Percentiles rank a stretch among this genome's conserved stretches.
Conservation (phyloP, 495 filamentous ascomycete genomes). For the Xylaria acuta region DNA sequence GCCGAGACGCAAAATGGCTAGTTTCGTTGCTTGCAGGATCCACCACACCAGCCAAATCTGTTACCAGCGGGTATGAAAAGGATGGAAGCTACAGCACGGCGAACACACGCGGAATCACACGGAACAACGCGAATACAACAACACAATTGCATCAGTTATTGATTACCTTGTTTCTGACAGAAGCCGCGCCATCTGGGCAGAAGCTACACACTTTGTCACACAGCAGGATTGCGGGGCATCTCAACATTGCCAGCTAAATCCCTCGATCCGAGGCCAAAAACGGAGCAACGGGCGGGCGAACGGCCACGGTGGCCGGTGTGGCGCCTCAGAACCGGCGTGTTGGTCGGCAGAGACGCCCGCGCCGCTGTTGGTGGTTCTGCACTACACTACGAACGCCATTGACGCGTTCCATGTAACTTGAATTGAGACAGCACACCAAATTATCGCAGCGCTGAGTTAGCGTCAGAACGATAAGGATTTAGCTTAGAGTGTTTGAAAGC, state of each 20-base stretch:
- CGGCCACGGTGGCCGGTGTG: not conserved
- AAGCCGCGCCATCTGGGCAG: not conserved
- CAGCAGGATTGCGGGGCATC: not conserved
- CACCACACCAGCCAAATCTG: not conserved
- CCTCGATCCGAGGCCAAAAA: not conserved
- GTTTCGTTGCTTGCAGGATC: not conserved
- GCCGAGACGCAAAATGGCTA: too few species aligned
- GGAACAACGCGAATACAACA: not conserved
- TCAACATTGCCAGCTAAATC: not conserved
- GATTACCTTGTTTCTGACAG: not conserved
- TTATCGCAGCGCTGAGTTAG: not conserved
- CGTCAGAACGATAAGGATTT: not conserved
- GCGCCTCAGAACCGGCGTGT: not conserved
- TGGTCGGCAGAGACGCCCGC: not conserved
- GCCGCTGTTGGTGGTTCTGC: too few species aligned
- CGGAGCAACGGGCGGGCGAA: not conserved
- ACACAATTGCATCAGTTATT: not conserved
- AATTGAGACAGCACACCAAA: not conserved
- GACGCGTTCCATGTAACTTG: not conserved
- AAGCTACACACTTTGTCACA: not conserved
- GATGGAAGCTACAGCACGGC: not conserved
- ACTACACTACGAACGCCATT: too few species aligned
- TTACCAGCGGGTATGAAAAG: not conserved
- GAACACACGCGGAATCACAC: too few species aligned
- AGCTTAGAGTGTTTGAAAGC: not conserved